A percentile compares a stretch with the other conserved stretches of the same genome.
Evolutionary conservation across 352 stramenopile genomes (phyloP).

Genomic region (Pythium utonaiense): DNA sequence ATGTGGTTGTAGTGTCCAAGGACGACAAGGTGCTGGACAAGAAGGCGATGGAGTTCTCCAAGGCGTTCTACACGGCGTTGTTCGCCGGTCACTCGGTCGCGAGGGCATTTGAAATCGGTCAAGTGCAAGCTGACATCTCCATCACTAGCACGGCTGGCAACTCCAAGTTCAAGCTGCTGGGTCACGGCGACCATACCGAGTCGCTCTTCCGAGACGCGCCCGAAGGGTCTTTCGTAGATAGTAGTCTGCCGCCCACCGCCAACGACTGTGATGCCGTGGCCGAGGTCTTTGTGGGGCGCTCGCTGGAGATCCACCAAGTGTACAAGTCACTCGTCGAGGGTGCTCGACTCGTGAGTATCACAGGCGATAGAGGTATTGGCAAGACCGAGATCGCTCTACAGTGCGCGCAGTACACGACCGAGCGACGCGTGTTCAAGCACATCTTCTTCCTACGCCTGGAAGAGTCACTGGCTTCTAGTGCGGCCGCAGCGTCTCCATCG

Average conservation of each 20-base stretch:
- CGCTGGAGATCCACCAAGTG: constrained; percentile 75
- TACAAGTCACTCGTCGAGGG: constrained; percentile 79
- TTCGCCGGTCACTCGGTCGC: constrained; percentile 74
- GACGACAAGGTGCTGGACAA: constrained; percentile 84
- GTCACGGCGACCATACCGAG: constrained; percentile 70
- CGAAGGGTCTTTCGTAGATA: constrained; percentile 52
- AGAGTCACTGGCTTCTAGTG: constrained; percentile 1
- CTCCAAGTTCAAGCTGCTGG: constrained; percentile 81
- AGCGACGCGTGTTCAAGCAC: constrained; percentile 62
- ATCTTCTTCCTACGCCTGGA: constrained; percentile 73
- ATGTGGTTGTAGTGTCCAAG: constrained; percentile 88
- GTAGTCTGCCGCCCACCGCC: constrained; percentile 43
- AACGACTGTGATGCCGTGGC: constrained; percentile 79
- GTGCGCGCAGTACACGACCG: constrained; percentile 71
- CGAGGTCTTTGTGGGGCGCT: constrained; percentile 70
- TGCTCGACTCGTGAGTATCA: constrained; percentile 69
- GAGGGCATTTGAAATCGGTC: constrained; percentile 81
- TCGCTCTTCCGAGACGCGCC: constrained; percentile 62
- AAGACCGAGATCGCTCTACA: constrained; percentile 82
- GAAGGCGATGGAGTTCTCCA: constrained; percentile 86
- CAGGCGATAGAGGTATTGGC: constrained; percentile 64
- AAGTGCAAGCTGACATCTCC: constrained; percentile 70
- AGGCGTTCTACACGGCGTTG: constrained; percentile 87
- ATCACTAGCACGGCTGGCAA: constrained; percentile 37
- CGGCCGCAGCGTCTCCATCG: not conserved